A percentile compares a stretch with the other conserved stretches of the same genome.
These are phyloP conservation scores for Peronosclerospora sorghi DNA, from an alignment of 352 stramenopile species.

Conservation along the genomic window DNA sequence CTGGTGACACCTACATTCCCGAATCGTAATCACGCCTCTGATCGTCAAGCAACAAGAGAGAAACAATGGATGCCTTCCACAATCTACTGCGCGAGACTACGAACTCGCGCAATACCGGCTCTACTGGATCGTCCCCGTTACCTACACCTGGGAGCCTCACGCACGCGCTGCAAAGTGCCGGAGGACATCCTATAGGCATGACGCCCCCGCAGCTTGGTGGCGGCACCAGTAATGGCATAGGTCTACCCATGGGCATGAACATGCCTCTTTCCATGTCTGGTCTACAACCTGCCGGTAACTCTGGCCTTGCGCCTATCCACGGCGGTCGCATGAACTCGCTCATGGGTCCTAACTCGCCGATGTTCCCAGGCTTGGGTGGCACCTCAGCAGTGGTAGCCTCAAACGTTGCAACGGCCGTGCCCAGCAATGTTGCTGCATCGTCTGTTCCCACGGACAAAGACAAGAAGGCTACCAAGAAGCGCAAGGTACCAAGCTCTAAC, in stretches of 20 bases:
- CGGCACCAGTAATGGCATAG: slow-evolving; percentile 15
- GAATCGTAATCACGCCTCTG: slow-evolving; percentile 25
- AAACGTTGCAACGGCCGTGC: neutral
- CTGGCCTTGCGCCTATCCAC: slow-evolving; percentile 52
- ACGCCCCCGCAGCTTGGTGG: slow-evolving; percentile 13
- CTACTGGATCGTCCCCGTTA: slow-evolving; percentile 10
- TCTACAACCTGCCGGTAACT: slow-evolving; percentile 21
- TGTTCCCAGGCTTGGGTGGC: slow-evolving; percentile 52
- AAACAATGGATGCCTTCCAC: slow-evolving; percentile 64
- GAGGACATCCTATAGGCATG: slow-evolving; percentile 35
- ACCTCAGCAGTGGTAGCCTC: slow-evolving; percentile 5
- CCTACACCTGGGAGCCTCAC: slow-evolving; percentile 23
- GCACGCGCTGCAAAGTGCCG: slow-evolving; percentile 24
- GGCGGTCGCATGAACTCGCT: slow-evolving; percentile 52
- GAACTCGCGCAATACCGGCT: slow-evolving; percentile 32
- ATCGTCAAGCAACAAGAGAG: neutral
- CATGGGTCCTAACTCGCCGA: slow-evolving; percentile 44
- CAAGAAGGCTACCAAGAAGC: slow-evolving; percentile 63
- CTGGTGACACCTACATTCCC: neutral
- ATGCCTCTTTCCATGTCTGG: slow-evolving; percentile 42
- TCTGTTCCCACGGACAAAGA: slow-evolving; percentile 25
- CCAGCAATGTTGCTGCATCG: slow-evolving; percentile 7
- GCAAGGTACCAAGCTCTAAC: slow-evolving; percentile 43
- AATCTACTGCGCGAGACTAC: slow-evolving; percentile 62
- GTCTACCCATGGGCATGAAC: slow-evolving; percentile 55